Evolutionary conservation across 805 yeast genomes (phyloP).

Genomic region (Lipomyces yamadae): DNA sequence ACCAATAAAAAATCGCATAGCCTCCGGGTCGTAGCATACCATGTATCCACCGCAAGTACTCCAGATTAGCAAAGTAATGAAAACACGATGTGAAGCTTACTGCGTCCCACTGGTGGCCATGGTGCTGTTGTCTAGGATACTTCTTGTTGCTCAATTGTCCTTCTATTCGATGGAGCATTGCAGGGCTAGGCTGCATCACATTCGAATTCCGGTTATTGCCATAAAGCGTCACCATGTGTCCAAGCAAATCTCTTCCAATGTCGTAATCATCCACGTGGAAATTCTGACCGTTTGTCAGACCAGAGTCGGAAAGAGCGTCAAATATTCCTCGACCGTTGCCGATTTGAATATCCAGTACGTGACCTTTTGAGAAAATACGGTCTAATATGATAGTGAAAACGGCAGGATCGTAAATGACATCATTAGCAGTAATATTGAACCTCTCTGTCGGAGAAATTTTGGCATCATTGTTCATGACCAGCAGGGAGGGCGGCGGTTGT

Average conservation of each 20-base stretch:
- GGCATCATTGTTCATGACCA: not conserved
- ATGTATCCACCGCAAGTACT: slow-evolving; percentile 1
- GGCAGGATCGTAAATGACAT: not conserved
- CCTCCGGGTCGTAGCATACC: not conserved
- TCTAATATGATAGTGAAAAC: not conserved
- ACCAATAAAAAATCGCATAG: not conserved
- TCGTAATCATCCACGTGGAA: not conserved
- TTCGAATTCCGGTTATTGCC: not conserved
- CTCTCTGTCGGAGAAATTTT: not conserved
- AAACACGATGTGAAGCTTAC: not conserved
- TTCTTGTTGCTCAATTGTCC: not conserved
- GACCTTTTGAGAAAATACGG: not conserved
- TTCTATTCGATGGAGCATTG: not conserved
- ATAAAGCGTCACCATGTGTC: not conserved
- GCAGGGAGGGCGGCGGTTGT: not conserved
- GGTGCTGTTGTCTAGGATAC: not conserved
- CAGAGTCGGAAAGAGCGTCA: not conserved
- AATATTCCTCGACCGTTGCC: not conserved
- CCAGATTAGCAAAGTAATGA: not conserved
- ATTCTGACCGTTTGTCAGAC: not conserved
- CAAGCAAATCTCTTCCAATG: not conserved
- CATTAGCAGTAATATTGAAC: not conserved
- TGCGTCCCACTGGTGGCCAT: not conserved
- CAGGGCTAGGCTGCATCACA: not conserved
- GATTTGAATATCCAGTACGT: not conserved